A percentile compares a stretch with the other conserved stretches of the same genome.
Evolutionary conservation across 495 filamentous ascomycete species (phyloP).

Genomic region (Penicillium odoratum): DNA sequence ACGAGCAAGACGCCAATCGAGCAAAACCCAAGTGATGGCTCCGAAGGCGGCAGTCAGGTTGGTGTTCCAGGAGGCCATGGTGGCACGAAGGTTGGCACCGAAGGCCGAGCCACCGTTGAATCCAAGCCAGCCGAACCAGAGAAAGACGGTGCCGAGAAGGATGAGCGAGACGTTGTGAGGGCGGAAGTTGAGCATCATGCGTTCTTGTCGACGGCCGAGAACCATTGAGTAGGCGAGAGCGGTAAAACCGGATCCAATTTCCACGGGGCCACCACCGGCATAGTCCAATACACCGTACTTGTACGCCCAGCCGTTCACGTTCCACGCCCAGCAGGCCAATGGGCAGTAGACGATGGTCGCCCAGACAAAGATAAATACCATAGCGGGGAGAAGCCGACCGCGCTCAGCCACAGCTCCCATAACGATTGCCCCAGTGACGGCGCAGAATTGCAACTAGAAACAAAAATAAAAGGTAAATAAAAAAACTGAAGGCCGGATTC

Average conservation of each 20-base stretch:
- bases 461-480: neutral
- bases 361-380: slow-evolving; percentile 97
- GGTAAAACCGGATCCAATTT: slow-evolving; percentile 90
- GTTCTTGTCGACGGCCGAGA: slow-evolving; percentile 93
- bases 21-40: slow-evolving; percentile 83
- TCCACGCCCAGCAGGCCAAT: slow-evolving; percentile 94
- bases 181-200: slow-evolving; percentile 96
- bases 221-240: slow-evolving; percentile 95
- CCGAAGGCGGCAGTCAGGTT: slow-evolving; percentile 89
- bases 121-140: slow-evolving; percentile 98
- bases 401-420: slow-evolving; percentile 92
- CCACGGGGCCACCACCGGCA: slow-evolving; percentile 95
- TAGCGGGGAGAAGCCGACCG: slow-evolving; percentile 88
- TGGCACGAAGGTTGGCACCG: slow-evolving; percentile 90
- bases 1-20: slow-evolving; percentile 90
- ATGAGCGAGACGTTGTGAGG: slow-evolving; percentile 99
- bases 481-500: neutral
- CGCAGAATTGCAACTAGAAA: slow-evolving; percentile 89
- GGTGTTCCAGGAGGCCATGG: slow-evolving; percentile 97
- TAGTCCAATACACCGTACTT: slow-evolving; percentile 95
- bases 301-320: slow-evolving; percentile 88
- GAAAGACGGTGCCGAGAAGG: slow-evolving; percentile 88
- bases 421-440: slow-evolving; percentile 87
- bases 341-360: slow-evolving; percentile 97
- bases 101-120: slow-evolving; percentile 99